Evolutionary conservation across 352 stramenopile genomes (phyloP), one percentile per base, ranked within the genome.

Genomic region (Phytophthora kernoviae): DNA sequence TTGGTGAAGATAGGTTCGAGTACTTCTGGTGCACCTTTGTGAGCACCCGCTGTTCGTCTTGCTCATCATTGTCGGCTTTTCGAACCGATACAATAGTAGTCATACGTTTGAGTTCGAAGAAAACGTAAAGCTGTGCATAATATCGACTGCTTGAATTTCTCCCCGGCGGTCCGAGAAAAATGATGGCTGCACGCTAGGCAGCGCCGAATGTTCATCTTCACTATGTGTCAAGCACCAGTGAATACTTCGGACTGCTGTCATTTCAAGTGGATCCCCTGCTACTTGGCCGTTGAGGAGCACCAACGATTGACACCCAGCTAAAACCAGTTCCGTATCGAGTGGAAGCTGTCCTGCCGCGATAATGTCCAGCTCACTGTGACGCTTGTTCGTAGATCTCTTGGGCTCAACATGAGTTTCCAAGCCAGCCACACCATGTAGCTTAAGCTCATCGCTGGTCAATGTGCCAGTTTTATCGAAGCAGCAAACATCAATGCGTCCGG

Each of bases 401-500:
- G 43, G 73, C 41, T 87, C 54, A 32, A 63, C 54, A 30, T 65
- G 81, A 5, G 74, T 73, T 62, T 94, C 81, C 48, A 93, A 78
- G n/a, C 87, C 90, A 0, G 93, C 88, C 1, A 99, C 93, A 43
- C 97, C 97, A 52, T 93, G 82, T 4, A 98, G 72, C 22, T 90
- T 94, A 42, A 99, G 87, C 61, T 98, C 88, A 75, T 99, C 97
- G 17, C 88, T 98, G 1, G 97, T 99, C 47, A 99, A 75, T n/a
- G 97, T 99, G 22, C 98, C 98, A 12, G 97, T 99, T 73, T 99
- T 99, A 73, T 99, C 97, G 62, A 99, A 99, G 33, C 96, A 94
- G 63, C 96, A 99, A 54, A 98, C 84, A 62, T 98, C 85, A 0
- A 99, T 91, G 50, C 97, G 96, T 33, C 97, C 97, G 5, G 96